Evolutionary conservation across 441 rosid species (phyloP).

Genomic region (Eutrema salsugineum): DNA sequence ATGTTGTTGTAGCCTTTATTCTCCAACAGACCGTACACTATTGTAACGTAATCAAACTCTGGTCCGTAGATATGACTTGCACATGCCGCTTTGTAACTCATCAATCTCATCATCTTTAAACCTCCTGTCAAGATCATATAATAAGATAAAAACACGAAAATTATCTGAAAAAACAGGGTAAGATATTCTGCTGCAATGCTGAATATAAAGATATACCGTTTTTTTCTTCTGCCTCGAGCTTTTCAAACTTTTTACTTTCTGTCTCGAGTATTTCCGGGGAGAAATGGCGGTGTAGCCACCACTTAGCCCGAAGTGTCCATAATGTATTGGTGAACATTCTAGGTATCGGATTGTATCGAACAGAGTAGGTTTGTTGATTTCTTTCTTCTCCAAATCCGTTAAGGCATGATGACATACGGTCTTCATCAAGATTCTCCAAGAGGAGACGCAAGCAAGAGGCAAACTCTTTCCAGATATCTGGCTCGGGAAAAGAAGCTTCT

Average conservation of each 20-base stretch:
- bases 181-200: background rate
- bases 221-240: constrained; percentile 44
- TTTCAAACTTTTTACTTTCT: constrained; percentile 37
- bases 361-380: constrained; percentile 28
- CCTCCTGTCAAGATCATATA: background rate
- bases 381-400: constrained; percentile 36
- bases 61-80: constrained; percentile 66
- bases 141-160: background rate
- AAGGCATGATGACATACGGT: constrained; percentile 50
- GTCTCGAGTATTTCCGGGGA: constrained; percentile 41
- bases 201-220: constrained; percentile 41
- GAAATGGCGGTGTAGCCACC: constrained; percentile 76
- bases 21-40: constrained; percentile 33
- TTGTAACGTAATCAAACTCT: constrained; percentile 45
- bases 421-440: constrained; percentile 48
- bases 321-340: constrained; percentile 33
- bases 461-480: constrained; percentile 64
- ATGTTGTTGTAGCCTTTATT: constrained; percentile 18
- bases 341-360: constrained; percentile 39
- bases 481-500: constrained; percentile 55
- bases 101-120: constrained; percentile 31
- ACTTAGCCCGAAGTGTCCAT: constrained; percentile 68
- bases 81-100: constrained; percentile 72
- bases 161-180: background rate
- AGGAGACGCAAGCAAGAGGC: constrained; percentile 62